Evolutionary conservation across 129 eudicot genomes (phyloP).

Genomic region (Pulicaria dysenterica): DNA sequence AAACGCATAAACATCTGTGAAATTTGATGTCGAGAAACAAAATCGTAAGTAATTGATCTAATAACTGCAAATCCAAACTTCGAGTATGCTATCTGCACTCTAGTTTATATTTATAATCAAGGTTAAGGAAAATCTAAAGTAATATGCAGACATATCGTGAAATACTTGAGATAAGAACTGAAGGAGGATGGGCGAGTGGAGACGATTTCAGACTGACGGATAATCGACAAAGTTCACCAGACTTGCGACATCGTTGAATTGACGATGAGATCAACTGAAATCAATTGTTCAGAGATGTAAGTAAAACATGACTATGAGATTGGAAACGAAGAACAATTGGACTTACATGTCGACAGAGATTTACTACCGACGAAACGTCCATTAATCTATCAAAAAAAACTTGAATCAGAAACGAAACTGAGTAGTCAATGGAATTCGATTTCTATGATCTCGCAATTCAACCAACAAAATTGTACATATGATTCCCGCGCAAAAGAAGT

Average conservation of each 20-base stretch:
- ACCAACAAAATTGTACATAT: background rate
- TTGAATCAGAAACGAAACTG: slow-evolving; percentile 11
- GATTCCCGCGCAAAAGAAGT: slow-evolving; percentile 31
- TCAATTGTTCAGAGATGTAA: background rate
- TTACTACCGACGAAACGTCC: slow-evolving; percentile 49
- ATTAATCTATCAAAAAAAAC: slow-evolving; percentile 17
- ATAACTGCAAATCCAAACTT: background rate
- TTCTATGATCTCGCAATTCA: slow-evolving; percentile 8
- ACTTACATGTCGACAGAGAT: slow-evolving; percentile 51
- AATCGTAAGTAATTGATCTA: slow-evolving; percentile 14
- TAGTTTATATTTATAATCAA: background rate
- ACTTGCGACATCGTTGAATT: slow-evolving; percentile 72
- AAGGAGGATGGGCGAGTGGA: slow-evolving; percentile 41
- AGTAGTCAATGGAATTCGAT: slow-evolving; percentile 16
- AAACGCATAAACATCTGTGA: background rate
- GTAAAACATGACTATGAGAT: background rate
- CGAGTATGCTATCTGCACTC: background rate
- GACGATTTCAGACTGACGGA: slow-evolving; percentile 53
- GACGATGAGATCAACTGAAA: slow-evolving; percentile 69
- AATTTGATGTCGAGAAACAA: slow-evolving; percentile 2
- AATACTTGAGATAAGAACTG: slow-evolving; percentile 63
- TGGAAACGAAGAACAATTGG: background rate
- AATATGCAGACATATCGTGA: slow-evolving; percentile 13
- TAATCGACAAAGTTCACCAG: slow-evolving; percentile 73
- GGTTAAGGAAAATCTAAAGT: background rate